phyloP scores from a whole-genome alignment of 2,329 filamentous ascomycete species.

The Verticillium zaregamsianum region DNA sequence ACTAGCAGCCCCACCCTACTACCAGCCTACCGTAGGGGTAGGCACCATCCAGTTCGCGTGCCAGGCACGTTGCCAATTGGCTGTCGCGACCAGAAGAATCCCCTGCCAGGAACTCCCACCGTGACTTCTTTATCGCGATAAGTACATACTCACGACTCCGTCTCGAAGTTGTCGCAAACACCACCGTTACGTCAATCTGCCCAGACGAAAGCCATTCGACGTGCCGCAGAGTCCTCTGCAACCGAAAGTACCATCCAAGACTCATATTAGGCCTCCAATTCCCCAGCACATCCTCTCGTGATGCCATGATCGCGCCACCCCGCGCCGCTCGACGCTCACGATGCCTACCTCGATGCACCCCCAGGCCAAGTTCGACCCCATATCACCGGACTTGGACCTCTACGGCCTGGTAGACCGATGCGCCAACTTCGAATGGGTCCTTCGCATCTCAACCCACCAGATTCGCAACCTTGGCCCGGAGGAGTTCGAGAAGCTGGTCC shows the following conservation, averaged over 20 bases:
- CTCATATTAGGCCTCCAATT: neutral
- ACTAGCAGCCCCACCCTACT: too few species aligned
- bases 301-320: neutral
- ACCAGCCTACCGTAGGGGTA: too few species aligned
- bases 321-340: constrained; percentile 19
- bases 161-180: neutral
- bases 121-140: neutral
- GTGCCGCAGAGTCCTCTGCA: neutral
- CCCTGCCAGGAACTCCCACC: neutral
- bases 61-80: too few species aligned
- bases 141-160: neutral
- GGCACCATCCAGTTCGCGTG: too few species aligned
- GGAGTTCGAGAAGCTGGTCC: constrained; percentile 80
- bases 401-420: constrained; percentile 69
- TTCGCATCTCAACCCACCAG: constrained; percentile 72
- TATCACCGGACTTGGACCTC: constrained; percentile 81
- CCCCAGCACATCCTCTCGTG: neutral
- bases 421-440: constrained; percentile 82
- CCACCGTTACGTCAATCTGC: neutral
- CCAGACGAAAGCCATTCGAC: neutral
- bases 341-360: constrained; percentile 77
- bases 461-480: constrained; percentile 73
- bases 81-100: too few species aligned
- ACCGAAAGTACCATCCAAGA: neutral
- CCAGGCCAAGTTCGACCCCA: constrained; percentile 86